Evolutionary conservation across 2,329 filamentous ascomycete genomes (phyloP), one percentile per base, ranked within the genome.

Genomic region (Cryphonectria naterciae): DNA sequence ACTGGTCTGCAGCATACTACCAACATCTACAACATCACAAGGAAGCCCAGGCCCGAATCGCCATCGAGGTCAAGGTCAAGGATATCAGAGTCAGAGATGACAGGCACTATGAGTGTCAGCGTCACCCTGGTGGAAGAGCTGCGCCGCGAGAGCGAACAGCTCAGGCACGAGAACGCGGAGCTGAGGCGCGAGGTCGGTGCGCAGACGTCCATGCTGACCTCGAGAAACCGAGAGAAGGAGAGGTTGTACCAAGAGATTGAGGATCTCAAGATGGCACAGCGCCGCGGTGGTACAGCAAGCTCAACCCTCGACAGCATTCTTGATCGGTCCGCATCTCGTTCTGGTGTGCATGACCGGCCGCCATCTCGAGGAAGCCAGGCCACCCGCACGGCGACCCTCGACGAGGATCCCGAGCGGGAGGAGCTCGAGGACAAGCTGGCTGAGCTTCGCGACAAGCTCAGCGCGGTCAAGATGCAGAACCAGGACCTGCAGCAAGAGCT

Each of bases 161-260:
- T 98, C 39, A 91, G 93, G 67, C 94, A 95, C 78, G 95, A 98
- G 77, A 98, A 98, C 77, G 93, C 94, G 2, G 95, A 98, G 79
- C 82, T 99, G 43, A 90, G 95, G 68, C 92, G 95, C 68, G 95
- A 98, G 80, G 93, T 98, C 41, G 94, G 95, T 73, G 96, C 96
- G 2, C 96, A 99, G 79, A 97, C 95, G 0, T 98, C 95, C 0
- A 98, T 99, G 94, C 87, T 99, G 46, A 98, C 95, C 1, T 98
- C 96, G 49, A 89, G 96, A 35, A 98, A 98, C 77, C 92, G 94
- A 37, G 96, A 99, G 79, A 97, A 97, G 78, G 95, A 98, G 79
- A 90, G 94, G 6, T 85, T 99, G 11, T 97, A 98, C 80, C 94
- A 97, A 78, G 95, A 99, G 79, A 98, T 98, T 73, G 96, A 99